Percentiles rank a stretch among this genome's conserved stretches.
Conservation (phyloP, 2,329 filamentous ascomycete species). For the Penicillium nordicum region DNA sequence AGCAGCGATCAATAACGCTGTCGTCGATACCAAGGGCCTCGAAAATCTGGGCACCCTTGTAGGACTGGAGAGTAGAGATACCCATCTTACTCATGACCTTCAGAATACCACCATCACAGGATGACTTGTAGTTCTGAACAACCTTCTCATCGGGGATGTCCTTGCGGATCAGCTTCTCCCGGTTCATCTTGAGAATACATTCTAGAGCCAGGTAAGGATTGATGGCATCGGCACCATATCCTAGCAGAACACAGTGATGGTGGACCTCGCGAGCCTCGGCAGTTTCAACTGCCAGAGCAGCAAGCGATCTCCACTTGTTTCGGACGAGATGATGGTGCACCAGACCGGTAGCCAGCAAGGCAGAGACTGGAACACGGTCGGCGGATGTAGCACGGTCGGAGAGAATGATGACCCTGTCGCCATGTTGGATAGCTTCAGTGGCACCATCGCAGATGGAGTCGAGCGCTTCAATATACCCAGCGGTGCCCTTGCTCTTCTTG, state of each 20-base stretch:
- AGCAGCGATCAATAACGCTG: conserved; percentile 87
- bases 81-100: conserved; percentile 99
- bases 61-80: conserved; percentile 91
- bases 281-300: conserved; percentile 83
- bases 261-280: conserved; percentile 95
- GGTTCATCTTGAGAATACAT: conserved; percentile 94
- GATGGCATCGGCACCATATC: conserved; percentile 90
- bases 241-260: conserved; percentile 96
- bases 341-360: conserved; percentile 84
- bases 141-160: conserved; percentile 76
- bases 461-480: conserved; percentile 81
- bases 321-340: conserved; percentile 92
- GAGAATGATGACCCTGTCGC: conserved; percentile 80
- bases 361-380: conserved; percentile 79
- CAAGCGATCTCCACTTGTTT: conserved; percentile 92
- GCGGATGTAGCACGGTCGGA: conserved; percentile 83
- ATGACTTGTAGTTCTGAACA: conserved; percentile 95
- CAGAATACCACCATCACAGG: conserved; percentile 89
- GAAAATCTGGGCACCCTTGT: conserved; percentile 98
- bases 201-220: conserved; percentile 95
- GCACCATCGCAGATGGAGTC: conserved; percentile 84
- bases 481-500: conserved; percentile 75
- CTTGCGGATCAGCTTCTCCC: conserved; percentile 88
- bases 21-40: conserved; percentile 93
- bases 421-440: conserved; percentile 76